These are phyloP conservation scores for Chlorella sp. DNA, from an alignment of 139 green algal species.

Conservation along the genomic window DNA sequence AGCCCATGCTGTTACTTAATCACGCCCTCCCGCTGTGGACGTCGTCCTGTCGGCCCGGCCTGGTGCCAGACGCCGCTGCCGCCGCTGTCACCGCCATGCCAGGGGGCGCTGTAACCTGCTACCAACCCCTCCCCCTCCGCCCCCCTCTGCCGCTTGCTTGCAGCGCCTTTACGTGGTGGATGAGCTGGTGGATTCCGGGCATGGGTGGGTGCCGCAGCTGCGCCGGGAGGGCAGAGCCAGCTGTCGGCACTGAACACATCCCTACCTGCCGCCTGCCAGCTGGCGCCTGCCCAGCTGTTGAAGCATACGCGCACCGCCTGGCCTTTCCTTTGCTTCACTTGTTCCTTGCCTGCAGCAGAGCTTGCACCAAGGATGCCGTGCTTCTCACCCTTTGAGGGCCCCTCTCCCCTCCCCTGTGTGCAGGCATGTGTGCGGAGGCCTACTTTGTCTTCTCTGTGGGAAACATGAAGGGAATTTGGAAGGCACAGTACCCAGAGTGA, in stretches of 20 bases:
- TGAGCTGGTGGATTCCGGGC: slow-evolving; percentile 22
- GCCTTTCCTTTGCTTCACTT: no score
- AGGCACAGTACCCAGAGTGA: slow-evolving; percentile 41
- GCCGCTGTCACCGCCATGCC: not conserved
- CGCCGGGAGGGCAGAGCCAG: no score
- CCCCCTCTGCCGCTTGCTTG: not conserved
- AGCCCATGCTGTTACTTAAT: no score
- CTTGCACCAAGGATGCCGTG: no score
- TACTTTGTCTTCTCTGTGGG: slow-evolving; percentile 65
- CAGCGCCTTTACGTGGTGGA: slow-evolving; percentile 23
- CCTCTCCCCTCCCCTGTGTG: not conserved
- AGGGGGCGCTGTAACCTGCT: not conserved
- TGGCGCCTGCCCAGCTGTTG: no score
- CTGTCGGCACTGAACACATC: no score
- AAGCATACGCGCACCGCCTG: no score
- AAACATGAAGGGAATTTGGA: slow-evolving; percentile 54
- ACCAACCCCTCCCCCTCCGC: not conserved
- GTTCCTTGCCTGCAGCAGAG: not conserved
- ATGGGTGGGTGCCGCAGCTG: slow-evolving; percentile 3
- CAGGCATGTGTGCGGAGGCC: slow-evolving; percentile 52
- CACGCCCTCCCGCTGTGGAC: no score
- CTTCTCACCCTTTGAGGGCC: no score
- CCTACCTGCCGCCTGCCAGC: not conserved
- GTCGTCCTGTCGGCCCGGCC: not conserved
- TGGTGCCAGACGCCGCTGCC: not conserved